Conservation (phyloP, 352 stramenopile genomes). For the Pythium periplocum region DNA sequence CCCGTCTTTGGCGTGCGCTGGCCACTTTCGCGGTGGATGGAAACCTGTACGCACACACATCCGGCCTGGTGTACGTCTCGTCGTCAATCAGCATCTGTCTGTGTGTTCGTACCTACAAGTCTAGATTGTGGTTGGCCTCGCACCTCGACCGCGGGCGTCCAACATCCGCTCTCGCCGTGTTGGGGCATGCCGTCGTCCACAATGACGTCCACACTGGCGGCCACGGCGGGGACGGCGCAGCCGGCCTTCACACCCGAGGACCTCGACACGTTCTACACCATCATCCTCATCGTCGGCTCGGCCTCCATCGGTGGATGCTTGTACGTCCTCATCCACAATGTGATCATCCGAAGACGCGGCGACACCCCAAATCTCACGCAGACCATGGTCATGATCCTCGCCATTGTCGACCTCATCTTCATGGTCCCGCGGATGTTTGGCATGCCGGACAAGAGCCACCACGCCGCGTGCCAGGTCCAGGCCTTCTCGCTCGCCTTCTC, state of each 20-base stretch:
- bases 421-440: conserved; percentile 51
- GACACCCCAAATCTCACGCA: conserved; percentile 43
- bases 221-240: background rate
- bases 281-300: conserved; percentile 13
- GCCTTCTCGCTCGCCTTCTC: conserved; percentile 46
- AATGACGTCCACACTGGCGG: too few relatives aligned
- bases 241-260: conserved; percentile 10
- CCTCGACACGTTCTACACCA: conserved; percentile 14
- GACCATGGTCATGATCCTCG: conserved; percentile 70
- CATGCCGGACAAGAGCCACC: conserved; percentile 15
- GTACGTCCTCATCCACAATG: conserved; percentile 21
- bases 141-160: too few relatives aligned
- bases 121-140: too few relatives aligned
- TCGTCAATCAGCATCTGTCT: too few relatives aligned
- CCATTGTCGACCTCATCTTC: conserved; percentile 47
- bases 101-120: too few relatives aligned
- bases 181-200: too few relatives aligned
- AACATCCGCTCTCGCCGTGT: too few relatives aligned
- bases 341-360: conserved; percentile 7
- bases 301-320: conserved; percentile 18
- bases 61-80: too few relatives aligned
- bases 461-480: conserved; percentile 41
- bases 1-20: conserved; percentile 9
- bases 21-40: conserved; percentile 12
- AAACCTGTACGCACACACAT: too few relatives aligned